These are phyloP conservation scores for Cyberlindnera veronae DNA, from an alignment of 805 yeast species.

Conservation along the genomic window DNA sequence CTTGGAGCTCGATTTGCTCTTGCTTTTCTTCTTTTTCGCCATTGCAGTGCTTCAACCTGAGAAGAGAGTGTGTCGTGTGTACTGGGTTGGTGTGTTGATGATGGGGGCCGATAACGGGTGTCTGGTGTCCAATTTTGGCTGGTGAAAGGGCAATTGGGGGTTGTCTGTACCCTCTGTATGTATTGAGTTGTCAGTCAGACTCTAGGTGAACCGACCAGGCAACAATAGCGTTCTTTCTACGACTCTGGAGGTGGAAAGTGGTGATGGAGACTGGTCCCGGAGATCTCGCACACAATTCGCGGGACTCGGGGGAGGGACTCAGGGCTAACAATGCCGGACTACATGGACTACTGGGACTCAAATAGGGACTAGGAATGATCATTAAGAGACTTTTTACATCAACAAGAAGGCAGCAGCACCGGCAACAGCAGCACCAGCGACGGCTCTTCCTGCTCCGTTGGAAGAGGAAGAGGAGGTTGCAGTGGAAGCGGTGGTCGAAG, in stretches of 20 bases:
- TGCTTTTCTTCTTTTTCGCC: conserved; percentile 21
- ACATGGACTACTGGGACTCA: too few relatives aligned
- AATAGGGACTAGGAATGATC: background rate
- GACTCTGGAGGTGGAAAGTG: too few relatives aligned
- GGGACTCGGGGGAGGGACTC: too few relatives aligned
- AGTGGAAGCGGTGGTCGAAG: conserved; percentile 3
- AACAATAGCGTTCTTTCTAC: too few relatives aligned
- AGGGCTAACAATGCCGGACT: too few relatives aligned
- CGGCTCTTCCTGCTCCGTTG: conserved; percentile 6
- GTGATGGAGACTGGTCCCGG: too few relatives aligned
- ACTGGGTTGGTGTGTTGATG: background rate
- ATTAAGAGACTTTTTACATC: background rate
- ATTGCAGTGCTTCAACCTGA: background rate
- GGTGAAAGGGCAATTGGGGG: too few relatives aligned
- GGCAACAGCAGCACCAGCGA: conserved; percentile 6
- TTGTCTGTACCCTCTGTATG: too few relatives aligned
- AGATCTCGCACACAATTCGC: too few relatives aligned
- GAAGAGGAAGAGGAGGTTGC: conserved; percentile 1
- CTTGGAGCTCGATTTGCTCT: conserved; percentile 1
- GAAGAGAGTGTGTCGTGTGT: background rate
- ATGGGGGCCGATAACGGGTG: background rate
- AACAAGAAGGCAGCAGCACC: conserved; percentile 9
- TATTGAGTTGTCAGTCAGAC: too few relatives aligned
- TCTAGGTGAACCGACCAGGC: too few relatives aligned
- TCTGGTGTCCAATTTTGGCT: too few relatives aligned